Evolutionary conservation across 202 grass and related monocot genomes (phyloP).

Genomic region (Digitaria exilis): DNA sequence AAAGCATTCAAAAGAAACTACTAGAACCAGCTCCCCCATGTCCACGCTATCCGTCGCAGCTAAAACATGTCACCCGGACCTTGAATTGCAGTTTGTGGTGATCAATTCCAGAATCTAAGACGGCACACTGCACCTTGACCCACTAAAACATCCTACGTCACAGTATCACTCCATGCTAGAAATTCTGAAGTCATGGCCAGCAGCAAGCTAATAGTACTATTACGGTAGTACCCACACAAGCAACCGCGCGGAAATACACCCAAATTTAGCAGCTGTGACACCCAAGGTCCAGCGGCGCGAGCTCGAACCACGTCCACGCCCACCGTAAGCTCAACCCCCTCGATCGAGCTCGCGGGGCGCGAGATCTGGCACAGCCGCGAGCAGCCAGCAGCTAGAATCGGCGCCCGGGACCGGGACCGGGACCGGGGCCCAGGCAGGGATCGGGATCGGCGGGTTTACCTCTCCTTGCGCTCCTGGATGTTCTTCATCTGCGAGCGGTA

Average conservation of each 20-base stretch:
- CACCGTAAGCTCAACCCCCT: slow-evolving; percentile 32
- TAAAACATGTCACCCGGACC: neutral
- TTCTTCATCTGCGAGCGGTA: slow-evolving; percentile 95
- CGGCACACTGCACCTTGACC: neutral
- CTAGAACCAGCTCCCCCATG: neutral
- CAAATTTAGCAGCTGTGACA: slow-evolving; percentile 13
- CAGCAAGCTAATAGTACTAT: neutral
- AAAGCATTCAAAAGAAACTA: neutral
- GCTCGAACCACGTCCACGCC: neutral
- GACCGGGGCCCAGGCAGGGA: neutral
- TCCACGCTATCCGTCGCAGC: neutral
- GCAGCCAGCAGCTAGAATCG: neutral
- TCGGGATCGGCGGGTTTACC: slow-evolving; percentile 53
- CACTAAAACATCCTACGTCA: neutral
- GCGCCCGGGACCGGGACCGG: no score
- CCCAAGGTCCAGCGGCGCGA: slow-evolving; percentile 11
- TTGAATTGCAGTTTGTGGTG: neutral
- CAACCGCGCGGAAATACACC: neutral
- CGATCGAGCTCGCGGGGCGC: slow-evolving; percentile 40
- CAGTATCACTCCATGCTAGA: neutral
- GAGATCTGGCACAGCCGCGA: slow-evolving; percentile 41
- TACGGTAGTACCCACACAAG: neutral
- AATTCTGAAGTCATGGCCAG: neutral
- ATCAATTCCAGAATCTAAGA: slow-evolving; percentile 12
- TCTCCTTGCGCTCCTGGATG: slow-evolving; percentile 88